Evolutionary conservation across 2,329 filamentous ascomycete genomes (phyloP), one percentile per base, ranked within the genome.

Genomic region (Seiridium unicorne): DNA sequence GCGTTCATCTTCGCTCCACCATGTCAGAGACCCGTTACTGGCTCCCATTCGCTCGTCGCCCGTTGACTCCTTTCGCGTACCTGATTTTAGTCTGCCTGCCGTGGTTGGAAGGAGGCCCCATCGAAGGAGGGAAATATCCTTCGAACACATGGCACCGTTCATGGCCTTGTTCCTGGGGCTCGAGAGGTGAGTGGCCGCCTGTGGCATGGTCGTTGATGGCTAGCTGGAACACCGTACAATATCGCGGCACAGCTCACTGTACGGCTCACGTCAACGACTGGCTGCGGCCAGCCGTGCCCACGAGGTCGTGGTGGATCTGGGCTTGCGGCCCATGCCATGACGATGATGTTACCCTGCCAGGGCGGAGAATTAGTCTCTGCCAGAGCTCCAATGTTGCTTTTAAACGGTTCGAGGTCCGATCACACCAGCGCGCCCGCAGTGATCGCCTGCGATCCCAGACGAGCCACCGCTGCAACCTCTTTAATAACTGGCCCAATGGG

Each of bases 121-220:
- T 46, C 34, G 32, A 54, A 44, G 35, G 47, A 26, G 36, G 59
- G 58, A 57, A 56, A 56, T 18, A 51, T 32, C 54, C 46, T 44
- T 35, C 44, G 55, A 46, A 62, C 59, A 62, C 59, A 55, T 62
- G 59, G 61, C 61, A 62, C 61, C 61, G 51, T 42, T 49, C 51
- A 57, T 38, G 18, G 44, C 51, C 61, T 57, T 61, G 61, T 51
- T 56, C 11, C 26, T 36, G 34, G 34, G 10, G 53, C 32, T 34
- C 36, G 51, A 18, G 42, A 44, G 51, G 11, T 49, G 26, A 57
- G 32, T 60, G 59, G 59, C 42, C 38, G 58, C 31, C 36, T 42
- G 35, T 49, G 40, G 36, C 38, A 53, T 35, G n/a, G 18, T 42
- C 18, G 35, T 36, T 31, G 44, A 44, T 31, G 48, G 31, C 18